Evolutionary conservation across 202 grass and related monocot species (phyloP), one percentile per base, ranked within the genome.

Genomic region (Digitaria exilis): DNA sequence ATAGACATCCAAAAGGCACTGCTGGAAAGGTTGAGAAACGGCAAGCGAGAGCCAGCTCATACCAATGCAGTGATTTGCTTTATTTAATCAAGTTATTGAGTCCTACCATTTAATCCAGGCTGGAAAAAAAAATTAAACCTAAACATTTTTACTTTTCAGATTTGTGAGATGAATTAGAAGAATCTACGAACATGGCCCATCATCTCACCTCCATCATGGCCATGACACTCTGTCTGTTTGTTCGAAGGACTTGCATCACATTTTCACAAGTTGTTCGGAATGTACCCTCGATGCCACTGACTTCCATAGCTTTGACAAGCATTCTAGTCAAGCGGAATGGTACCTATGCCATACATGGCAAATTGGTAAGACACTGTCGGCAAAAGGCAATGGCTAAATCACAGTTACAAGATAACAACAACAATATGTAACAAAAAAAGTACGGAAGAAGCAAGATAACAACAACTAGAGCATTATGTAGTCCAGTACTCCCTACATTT

Each of bases 261-360:
- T 96, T 98, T 88, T 94, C 96, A 79, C 96, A 98, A 78, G 96
- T 98, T 46, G 87, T 95, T 87, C 96, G 93, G 83, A 98, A 98
- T 83, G 92, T 96, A 32, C 96, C 96, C 81, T 98, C 96, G 31
- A 98, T 98, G 61, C 96, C 93, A 79, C 96, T 98, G 72, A 98
- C 96, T 88, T 95, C 96, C 96, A 98, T 98, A 72, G 96, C 96
- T 87, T 98, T 98, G 73, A 94, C 93, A 57, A 98, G 92, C 93
- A 98, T 98, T 75, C 96, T 89, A 62, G 96, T 98, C 91, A 98
- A 92, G 50, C 96, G 91, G 68, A 98, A 98, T 32, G 96, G 96
- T 82, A 98, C 96, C 96, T 98, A 77, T 18, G 52, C 52, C 70
- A 79, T 69, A 65, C 48, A 69, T 59, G 28, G 48, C 48, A 82